Conservation (phyloP, 1,284 basidiomycete genomes). For the Chondrostereum purpureum region DNA sequence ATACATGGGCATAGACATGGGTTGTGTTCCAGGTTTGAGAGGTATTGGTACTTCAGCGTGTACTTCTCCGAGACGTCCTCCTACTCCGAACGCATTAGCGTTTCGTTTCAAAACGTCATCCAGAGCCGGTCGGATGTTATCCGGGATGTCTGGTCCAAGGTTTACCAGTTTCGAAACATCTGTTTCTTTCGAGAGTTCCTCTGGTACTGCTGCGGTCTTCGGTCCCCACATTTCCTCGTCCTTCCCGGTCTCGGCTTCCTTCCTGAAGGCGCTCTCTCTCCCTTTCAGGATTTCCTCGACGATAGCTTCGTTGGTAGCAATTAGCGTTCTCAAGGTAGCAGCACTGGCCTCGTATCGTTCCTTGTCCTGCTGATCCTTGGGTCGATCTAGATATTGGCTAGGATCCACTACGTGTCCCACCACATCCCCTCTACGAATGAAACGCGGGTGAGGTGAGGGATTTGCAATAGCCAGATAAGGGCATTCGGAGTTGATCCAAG, state of each 20-base stretch:
- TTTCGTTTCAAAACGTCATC: conserved; percentile 7
- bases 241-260: too few relatives aligned
- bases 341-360: too few relatives aligned
- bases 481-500: not conserved
- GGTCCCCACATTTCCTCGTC: conserved; percentile 11
- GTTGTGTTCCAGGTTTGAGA: conserved; percentile 12
- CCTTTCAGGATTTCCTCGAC: too few relatives aligned
- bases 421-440: not conserved
- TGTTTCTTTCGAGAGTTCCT: conserved; percentile 4
- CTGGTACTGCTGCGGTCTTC: conserved; percentile 14
- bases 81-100: conserved; percentile 18
- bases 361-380: too few relatives aligned
- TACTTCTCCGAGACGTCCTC: conserved; percentile 19
- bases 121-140: not conserved
- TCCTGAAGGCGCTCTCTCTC: too few relatives aligned
- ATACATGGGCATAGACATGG: conserved; percentile 15
- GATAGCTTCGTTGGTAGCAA: too few relatives aligned
- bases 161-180: conserved; percentile 3
- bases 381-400: too few relatives aligned
- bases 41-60: conserved; percentile 12
- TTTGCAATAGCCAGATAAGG: not conserved
- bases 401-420: not conserved
- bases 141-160: conserved; percentile 1
- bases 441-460: not conserved
- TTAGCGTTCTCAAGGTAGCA: too few relatives aligned